phyloP scores from a whole-genome alignment of 805 yeast genomes.

The Metschnikowia vanudenii region DNA sequence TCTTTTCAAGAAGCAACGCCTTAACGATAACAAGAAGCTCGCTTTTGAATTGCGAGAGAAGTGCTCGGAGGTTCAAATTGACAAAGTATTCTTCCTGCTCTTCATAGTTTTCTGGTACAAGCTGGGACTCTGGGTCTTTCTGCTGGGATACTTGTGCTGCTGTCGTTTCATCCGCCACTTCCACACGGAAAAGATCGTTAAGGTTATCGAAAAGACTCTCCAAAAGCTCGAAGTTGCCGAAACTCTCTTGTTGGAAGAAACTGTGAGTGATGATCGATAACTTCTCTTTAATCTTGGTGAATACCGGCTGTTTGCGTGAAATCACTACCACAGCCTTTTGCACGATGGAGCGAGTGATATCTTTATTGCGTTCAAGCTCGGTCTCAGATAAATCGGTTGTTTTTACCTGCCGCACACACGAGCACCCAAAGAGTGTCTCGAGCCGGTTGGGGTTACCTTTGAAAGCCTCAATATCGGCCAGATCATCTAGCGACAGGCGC shows the following conservation, averaged over 20 bases:
- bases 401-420: conserved; percentile 84
- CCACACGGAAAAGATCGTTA: conserved; percentile 31
- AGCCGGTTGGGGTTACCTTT: conserved; percentile 40
- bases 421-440: conserved; percentile 86
- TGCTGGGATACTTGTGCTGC: conserved; percentile 6
- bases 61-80: conserved; percentile 69
- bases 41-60: conserved; percentile 56
- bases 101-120: conserved; percentile 23
- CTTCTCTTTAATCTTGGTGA: conserved; percentile 85
- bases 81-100: conserved; percentile 45
- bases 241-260: conserved; percentile 77
- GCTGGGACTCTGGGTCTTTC: conserved; percentile 13
- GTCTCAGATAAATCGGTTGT: conserved; percentile 52
- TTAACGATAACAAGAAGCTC: conserved; percentile 69
- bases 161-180: conserved; percentile 16
- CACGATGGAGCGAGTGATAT: conserved; percentile 79
- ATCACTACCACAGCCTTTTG: conserved; percentile 90
- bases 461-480: conserved; percentile 33
- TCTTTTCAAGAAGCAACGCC: conserved; percentile 71
- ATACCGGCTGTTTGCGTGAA: conserved; percentile 75
- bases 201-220: conserved; percentile 69
- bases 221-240: conserved; percentile 66
- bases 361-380: conserved; percentile 49
- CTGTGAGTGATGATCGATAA: conserved; percentile 84
- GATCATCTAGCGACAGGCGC: conserved; percentile 45